A percentile compares a stretch with the other conserved stretches of the same genome.
Evolutionary conservation across 345 rosid species (phyloP).

Genomic region (Hypericum androsaemum): DNA sequence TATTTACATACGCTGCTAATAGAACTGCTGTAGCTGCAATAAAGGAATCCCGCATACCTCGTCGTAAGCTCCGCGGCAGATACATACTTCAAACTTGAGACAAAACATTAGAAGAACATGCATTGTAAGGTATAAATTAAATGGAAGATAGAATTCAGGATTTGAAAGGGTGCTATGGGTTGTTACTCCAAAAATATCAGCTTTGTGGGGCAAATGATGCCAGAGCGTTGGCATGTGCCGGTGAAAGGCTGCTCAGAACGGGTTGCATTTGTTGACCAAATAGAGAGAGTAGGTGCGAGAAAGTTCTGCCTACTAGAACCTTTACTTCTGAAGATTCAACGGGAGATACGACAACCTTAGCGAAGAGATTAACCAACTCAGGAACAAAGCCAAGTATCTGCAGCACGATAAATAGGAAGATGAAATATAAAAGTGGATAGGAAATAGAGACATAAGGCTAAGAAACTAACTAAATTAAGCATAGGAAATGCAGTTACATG

Average conservation of each 20-base stretch:
- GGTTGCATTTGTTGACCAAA: constrained; percentile 91
- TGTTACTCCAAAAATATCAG: constrained; percentile 15
- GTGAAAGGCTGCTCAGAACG: constrained; percentile 53
- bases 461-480: neutral
- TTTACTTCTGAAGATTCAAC: constrained; percentile 79
- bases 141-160: too few species aligned
- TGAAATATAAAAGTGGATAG: neutral
- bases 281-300: constrained; percentile 66
- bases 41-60: too few species aligned
- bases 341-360: constrained; percentile 76
- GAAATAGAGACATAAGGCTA: neutral
- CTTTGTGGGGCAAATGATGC: constrained; percentile 60
- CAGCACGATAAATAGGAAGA: neutral
- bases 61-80: too few species aligned
- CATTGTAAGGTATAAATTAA: too few species aligned
- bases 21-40: too few species aligned
- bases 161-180: too few species aligned
- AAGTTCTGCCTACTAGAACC: constrained; percentile 72
- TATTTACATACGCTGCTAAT: too few species aligned
- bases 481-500: too few species aligned
- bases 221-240: constrained; percentile 71
- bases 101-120: too few species aligned
- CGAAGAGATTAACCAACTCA: constrained; percentile 78
- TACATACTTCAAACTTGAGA: too few species aligned
- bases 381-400: constrained; percentile 80